Base-by-base conservation (phyloP, 257 asterid species). In the Nicotiana paniculata region DNA sequence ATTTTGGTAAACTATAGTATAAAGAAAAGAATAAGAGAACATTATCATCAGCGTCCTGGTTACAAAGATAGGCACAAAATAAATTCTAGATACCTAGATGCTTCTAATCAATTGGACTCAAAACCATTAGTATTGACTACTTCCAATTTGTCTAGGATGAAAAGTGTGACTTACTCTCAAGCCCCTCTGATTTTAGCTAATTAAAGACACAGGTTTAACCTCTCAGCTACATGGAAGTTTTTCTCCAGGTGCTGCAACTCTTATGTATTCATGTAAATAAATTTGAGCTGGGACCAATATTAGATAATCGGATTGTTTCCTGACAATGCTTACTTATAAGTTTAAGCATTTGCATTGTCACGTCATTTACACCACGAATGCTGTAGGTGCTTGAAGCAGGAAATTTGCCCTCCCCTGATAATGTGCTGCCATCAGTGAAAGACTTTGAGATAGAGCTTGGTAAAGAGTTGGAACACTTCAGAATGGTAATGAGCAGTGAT, bases 391-490 rank as follows among this genome's bases (percentile, higher is more conserved):
- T 92, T 76, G 67, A 86, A 77, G 86, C 83, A 83, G 85, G 90
- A 83, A 82, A 83, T 9, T 39, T 63, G 61, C 48, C 84, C 68
- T 61, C 84, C 9, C 43, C 62, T 4, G 83, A 82, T 74, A 43
- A 28, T 32, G 54, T 57, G 70, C 85, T 79, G 62, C 87, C 86
- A 77, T 72, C 83, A 55, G 86, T 80, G 28, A 83, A 77, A 87
- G 89, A 83, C 58, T 11, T 82, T 65, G 84, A 82, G 66, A 82
- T 51, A 54, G 88, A 79, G 28, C 62, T 91, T 82, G 91, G 81
- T 89, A 85, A 86, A 85, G 94, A 94, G 85, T 55, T 94, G 89
- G 90, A 90, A 69, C 90, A 84, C 82, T 92, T 94, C 82, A 83
- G 88, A 86, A 86, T 58, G 97, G 97, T 92, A 88, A 77, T 43